Percentiles rank a stretch among this genome's conserved stretches.
Evolutionary conservation across 2,329 filamentous ascomycete species (phyloP).

Genomic region (Exophiala calicioides): DNA sequence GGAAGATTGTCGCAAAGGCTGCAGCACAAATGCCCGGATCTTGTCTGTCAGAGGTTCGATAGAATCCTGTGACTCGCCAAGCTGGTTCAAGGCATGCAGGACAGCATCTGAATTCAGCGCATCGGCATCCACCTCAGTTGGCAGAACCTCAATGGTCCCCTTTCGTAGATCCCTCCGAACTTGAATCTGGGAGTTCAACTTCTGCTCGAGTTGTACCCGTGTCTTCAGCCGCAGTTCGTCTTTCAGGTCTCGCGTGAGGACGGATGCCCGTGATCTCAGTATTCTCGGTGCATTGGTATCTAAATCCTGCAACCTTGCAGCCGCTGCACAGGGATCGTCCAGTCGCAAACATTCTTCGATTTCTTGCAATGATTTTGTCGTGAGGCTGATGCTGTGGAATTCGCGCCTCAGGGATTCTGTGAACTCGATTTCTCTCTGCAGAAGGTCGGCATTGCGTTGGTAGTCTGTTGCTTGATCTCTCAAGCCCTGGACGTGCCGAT

Average conservation of each 20-base stretch:
- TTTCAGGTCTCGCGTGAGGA: conserved; percentile 21
- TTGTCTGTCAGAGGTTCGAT: conserved; percentile 23
- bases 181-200: conserved; percentile 18
- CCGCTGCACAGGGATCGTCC: conserved; percentile 21
- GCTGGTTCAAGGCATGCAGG: conserved; percentile 17
- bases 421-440: conserved; percentile 62
- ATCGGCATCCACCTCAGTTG: conserved; percentile 7
- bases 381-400: conserved; percentile 14
- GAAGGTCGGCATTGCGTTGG: conserved; percentile 54
- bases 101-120: conserved; percentile 15
- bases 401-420: conserved; percentile 46
- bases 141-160: conserved; percentile 13
- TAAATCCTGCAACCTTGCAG: conserved; percentile 20
- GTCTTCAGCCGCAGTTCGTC: conserved; percentile 25
- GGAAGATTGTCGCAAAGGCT: conserved; percentile 21
- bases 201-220: conserved; percentile 18
- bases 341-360: conserved; percentile 20
- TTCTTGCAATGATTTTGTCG: conserved; percentile 18
- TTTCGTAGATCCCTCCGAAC: conserved; percentile 14
- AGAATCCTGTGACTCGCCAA: conserved; percentile 20
- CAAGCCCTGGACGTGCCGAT: conserved; percentile 67
- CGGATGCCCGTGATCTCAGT: conserved; percentile 14
- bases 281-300: conserved; percentile 7
- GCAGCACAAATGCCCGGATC: conserved; percentile 21
- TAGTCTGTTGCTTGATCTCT: conserved; percentile 65